Evolutionary conservation across 148 eudicot species (phyloP), one percentile per base, ranked within the genome.

Genomic region (Diospyros kaki): DNA sequence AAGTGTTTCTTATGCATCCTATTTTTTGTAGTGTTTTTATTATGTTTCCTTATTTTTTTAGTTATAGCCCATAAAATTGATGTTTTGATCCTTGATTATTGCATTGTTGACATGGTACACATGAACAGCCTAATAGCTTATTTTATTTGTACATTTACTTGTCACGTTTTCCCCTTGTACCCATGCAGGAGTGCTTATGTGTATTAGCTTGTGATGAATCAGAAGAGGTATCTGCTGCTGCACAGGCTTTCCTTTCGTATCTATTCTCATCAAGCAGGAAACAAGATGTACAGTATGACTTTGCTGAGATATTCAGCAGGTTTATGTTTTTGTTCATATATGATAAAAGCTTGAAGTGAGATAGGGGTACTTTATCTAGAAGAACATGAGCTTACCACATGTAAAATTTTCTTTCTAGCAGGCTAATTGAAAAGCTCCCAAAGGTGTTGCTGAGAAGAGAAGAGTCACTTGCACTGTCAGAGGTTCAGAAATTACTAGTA

Each of bases 401-500:
- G 53, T 56, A 10, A 40, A 51, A 60, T 73, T 67, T 64, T 6
- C 44, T 70, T 42, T 54, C 66, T 48, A 76, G 76, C 89, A 94
- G 98, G 88, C 86, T 90, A 62, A 77, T 92, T 79, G 96, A 94
- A 69, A 92, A 90, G 77, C 92, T 94, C 64, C 98, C 98, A 17
- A 87, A 89, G 76, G 79, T 85, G 77, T 86, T 94, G 71, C 89
- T 92, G 82, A 92, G 97, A 69, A 86, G 88, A 78, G 98, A 90
- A 68, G 91, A 94, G 80, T 78, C 91, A 73, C 70, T 85, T 68
- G 91, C 91, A 17, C 58, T 93, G 75, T 89, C 97, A 71, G 88
- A 86, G 82, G 87, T 88, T 76, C 92, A 81, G 73, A 92, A 90
- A 83, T 84, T 94, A 76, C 93, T 92, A 66, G 97, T 87, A 61